Percentiles rank a stretch among this genome's conserved stretches.
Conservation (phyloP, 2,329 filamentous ascomycete species). For the Botryotinia globosa region DNA sequence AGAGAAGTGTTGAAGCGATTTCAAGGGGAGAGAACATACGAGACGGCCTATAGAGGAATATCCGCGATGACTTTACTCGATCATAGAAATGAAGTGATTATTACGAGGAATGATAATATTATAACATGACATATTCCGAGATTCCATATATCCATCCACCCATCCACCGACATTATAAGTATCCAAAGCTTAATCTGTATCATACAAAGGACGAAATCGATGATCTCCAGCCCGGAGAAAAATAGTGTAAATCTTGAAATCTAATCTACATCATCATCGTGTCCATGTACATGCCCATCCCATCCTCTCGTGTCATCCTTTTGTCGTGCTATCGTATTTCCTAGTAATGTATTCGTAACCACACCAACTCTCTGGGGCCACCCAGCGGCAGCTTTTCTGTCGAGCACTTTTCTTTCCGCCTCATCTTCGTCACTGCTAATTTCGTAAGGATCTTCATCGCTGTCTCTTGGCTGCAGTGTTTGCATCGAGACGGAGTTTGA, state of each 20-base stretch:
- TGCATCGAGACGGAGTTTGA: constrained; percentile 34
- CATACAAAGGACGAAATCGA: neutral
- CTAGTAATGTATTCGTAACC: constrained; percentile 37
- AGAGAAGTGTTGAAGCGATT: neutral
- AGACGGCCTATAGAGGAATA: neutral
- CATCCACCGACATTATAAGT: neutral
- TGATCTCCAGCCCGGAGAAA: neutral
- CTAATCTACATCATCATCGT: constrained; percentile 20
- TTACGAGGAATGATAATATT: neutral
- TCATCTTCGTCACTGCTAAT: constrained; percentile 37
- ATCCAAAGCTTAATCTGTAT: neutral
- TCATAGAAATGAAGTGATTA: neutral
- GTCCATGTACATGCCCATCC: constrained; percentile 32
- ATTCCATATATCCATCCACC: neutral
- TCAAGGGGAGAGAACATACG: neutral
- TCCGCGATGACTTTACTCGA: neutral
- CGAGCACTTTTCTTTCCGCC: constrained; percentile 27
- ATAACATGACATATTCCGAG: neutral
- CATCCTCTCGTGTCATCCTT: constrained; percentile 34
- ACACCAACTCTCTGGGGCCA: constrained; percentile 36
- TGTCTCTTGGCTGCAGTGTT: constrained; percentile 29
- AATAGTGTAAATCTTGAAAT: neutral
- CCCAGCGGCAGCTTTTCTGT: constrained; percentile 31
- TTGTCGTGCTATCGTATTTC: constrained; percentile 36
- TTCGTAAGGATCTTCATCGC: constrained; percentile 35